These are phyloP conservation scores for Catenaria anguillulae DNA, from an alignment of 371 early-diverging fungal species.

Conservation along the genomic window DNA sequence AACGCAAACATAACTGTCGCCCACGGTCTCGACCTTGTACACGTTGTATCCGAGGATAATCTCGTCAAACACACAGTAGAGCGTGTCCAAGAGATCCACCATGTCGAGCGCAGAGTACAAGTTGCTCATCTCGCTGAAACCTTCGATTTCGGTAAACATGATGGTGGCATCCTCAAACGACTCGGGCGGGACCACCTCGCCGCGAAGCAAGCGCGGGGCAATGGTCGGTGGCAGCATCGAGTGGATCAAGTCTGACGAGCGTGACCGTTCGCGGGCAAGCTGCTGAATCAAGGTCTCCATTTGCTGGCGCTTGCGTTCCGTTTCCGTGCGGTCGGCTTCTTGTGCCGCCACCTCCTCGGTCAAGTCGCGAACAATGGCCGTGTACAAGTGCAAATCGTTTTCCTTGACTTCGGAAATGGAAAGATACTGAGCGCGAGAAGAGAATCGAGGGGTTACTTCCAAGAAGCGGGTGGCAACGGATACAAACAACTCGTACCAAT, in stretches of 20 bases:
- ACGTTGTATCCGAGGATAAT: not conserved
- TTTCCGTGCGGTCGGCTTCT: slow-evolving; percentile 6
- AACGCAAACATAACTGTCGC: slow-evolving; percentile 21
- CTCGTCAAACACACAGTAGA: slow-evolving; percentile 21
- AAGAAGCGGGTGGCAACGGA: too few species aligned
- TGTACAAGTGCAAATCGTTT: slow-evolving; percentile 21
- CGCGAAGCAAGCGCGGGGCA: slow-evolving; percentile 18
- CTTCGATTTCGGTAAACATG: slow-evolving; percentile 23
- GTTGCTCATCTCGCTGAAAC: slow-evolving; percentile 18
- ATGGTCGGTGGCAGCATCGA: slow-evolving; percentile 24
- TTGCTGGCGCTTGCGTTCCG: slow-evolving; percentile 9
- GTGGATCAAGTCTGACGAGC: slow-evolving; percentile 16
- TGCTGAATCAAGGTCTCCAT: slow-evolving; percentile 6
- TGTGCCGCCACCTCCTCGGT: slow-evolving; percentile 18
- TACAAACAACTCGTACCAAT: too few species aligned
- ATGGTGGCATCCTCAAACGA: slow-evolving; percentile 18
- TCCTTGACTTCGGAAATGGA: slow-evolving; percentile 23
- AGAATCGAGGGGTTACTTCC: too few species aligned
- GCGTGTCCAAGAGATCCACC: slow-evolving; percentile 18
- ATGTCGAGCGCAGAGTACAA: slow-evolving; percentile 14
- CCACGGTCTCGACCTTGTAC: slow-evolving; percentile 1
- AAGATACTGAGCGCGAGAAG: too few species aligned
- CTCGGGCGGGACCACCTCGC: slow-evolving; percentile 16
- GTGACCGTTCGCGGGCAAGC: slow-evolving; percentile 3
- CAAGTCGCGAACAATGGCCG: slow-evolving; percentile 23